A percentile compares a stretch with the other conserved stretches of the same genome.
Evolutionary conservation across 83 land plant genomes (phyloP).

Genomic region (Thuja plicata): DNA sequence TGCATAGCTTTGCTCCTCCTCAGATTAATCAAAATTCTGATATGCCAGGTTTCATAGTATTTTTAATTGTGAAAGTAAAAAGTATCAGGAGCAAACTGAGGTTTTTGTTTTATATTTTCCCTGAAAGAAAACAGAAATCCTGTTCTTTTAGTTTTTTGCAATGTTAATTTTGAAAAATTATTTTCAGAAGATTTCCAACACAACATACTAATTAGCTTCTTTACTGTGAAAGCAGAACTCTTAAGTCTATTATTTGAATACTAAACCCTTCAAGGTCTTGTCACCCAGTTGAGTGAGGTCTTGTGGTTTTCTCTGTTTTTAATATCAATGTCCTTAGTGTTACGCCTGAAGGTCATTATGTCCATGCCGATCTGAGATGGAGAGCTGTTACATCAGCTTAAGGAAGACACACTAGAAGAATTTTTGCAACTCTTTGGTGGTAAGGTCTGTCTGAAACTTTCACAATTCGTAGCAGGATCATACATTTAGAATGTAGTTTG

Average conservation of each 20-base stretch:
- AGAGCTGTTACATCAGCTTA: constrained; percentile 1
- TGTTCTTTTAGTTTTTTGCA: not conserved
- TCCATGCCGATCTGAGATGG: not conserved
- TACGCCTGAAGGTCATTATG: not conserved
- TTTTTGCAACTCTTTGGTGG: not conserved
- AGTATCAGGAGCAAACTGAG: not conserved
- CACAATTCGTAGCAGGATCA: not conserved
- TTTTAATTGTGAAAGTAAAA: not conserved
- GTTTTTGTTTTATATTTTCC: not conserved
- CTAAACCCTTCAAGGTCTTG: not conserved
- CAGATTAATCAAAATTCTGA: not conserved
- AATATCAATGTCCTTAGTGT: not conserved
- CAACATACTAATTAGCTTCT: not conserved
- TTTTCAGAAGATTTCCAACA: not conserved
- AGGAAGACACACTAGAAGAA: not conserved
- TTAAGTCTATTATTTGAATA: not conserved
- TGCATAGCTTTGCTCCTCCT: not conserved
- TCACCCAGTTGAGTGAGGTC: not conserved
- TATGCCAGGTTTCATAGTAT: not conserved
- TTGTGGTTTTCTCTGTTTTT: not conserved
- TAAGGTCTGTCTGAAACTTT: not conserved
- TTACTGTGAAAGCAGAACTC: not conserved
- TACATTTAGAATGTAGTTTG: not conserved
- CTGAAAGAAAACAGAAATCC: not conserved
- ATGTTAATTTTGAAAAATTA: not conserved